Conservation (phyloP, 768 basidiomycete genomes). For the Lactarius tabidus region DNA sequence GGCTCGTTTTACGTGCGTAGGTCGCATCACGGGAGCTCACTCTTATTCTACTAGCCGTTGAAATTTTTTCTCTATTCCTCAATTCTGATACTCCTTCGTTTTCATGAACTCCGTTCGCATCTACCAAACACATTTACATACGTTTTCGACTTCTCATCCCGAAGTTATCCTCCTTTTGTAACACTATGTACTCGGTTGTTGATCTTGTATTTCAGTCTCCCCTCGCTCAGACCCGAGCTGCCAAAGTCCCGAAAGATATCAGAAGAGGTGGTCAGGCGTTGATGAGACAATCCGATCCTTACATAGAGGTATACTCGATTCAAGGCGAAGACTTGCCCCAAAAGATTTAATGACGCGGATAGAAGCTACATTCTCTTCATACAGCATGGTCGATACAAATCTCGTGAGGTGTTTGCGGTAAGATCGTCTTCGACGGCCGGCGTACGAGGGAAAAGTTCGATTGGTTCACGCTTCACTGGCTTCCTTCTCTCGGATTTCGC, state of each 20-base stretch:
- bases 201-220: conserved; percentile 13
- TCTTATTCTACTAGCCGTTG: background rate
- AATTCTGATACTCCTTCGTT: background rate
- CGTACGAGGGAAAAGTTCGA: background rate
- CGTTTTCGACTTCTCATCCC: background rate
- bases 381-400: background rate
- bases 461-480: conserved; percentile 36
- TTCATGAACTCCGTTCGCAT: conserved; percentile 9
- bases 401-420: background rate
- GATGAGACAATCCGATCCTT: background rate
- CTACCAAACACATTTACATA: conserved; percentile 18
- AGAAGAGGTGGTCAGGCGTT: background rate
- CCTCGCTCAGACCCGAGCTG: background rate
- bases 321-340: background rate
- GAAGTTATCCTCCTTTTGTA: conserved; percentile 13
- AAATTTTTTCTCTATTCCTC: background rate
- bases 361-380: background rate
- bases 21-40: background rate
- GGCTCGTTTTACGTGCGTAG: background rate
- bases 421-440: background rate
- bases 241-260: background rate
- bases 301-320: background rate
- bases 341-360: background rate
- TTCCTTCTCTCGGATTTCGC: conserved; percentile 71
- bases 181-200: conserved; percentile 14